Base-by-base conservation (phyloP, 2,329 filamentous ascomycete species). In the Alternaria sp. region DNA sequence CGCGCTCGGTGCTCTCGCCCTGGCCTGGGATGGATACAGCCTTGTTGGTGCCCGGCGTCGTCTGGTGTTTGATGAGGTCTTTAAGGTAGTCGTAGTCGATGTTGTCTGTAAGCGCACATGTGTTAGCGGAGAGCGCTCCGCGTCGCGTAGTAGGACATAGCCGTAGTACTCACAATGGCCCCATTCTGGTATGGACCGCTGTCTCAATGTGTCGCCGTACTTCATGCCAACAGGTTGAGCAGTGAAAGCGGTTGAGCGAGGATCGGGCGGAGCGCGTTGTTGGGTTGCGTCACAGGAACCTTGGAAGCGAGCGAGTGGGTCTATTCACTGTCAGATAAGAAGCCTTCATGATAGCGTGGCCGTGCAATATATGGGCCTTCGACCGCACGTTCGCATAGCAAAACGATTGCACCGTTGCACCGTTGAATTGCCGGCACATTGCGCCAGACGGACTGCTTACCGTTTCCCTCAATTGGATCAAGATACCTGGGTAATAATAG, bases 31-130 rank as follows among this genome's bases (percentile, higher is more conserved):
- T 94, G 20, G 89, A 85, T 57, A 93, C 87, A 46, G 90, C 89
- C 67, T 83, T 84, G 28, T 88, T 89, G 70, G 91, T 87, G 77
- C 89, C 87, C 44, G 85, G 86, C 12, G 89, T 90, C 2, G 92
- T 96, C 74, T 93, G 87, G 61, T 86, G 86, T 78, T 94, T 95
- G 82, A 96, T 94, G 72, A 92, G 85, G 76, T 91, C 86, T 79
- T 96, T 96, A 65, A 96, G 86, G 49, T 91, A 91, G 77, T 94
- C 92, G 83, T 96, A 96, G 78, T 95, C 92, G 79, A 96, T 88
- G 79, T 96, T 95, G 77, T 94, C 90, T 92, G 76, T 20, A 51
- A 12, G 53, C 53, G 52, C 53, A 43, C 36, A 22, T 32, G 16
- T 53, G 62, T 72, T 51, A 74, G 70, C 53, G 28, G 46, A 44